Conservation (phyloP, 495 filamentous ascomycete genomes). For the Aspergillus sclerotiicarbonarius region DNA sequence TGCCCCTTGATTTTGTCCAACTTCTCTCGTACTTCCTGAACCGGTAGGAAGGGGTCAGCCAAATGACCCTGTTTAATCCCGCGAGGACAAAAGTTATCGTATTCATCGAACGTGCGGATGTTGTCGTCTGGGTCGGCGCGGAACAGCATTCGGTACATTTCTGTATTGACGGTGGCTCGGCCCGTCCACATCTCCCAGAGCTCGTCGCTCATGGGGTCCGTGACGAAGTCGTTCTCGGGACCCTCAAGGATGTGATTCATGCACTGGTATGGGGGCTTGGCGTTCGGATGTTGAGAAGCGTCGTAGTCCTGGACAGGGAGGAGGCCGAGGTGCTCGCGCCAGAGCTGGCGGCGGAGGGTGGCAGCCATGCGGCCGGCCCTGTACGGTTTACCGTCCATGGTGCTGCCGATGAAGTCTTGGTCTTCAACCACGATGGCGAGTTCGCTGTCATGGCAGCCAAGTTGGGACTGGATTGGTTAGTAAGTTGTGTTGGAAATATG, state of each 20-base stretch:
- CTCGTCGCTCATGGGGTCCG: constrained; percentile 74
- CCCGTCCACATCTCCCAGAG: constrained; percentile 84
- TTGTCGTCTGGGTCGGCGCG: constrained; percentile 89
- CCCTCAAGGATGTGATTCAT: constrained; percentile 66
- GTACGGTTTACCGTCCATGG: constrained; percentile 76
- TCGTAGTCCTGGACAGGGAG: constrained; percentile 72
- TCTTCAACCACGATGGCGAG: constrained; percentile 93
- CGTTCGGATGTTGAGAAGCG: constrained; percentile 70
- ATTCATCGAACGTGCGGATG: constrained; percentile 86
- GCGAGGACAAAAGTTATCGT: constrained; percentile 69
- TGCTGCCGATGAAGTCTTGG: constrained; percentile 64
- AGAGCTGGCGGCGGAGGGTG: constrained; percentile 79
- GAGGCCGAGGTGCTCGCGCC: constrained; percentile 90
- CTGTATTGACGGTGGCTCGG: constrained; percentile 74
- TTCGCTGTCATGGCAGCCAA: constrained; percentile 88
- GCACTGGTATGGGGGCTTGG: constrained; percentile 72
- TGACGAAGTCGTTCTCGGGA: constrained; percentile 70
- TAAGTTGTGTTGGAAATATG: constrained; percentile 13
- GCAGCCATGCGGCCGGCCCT: constrained; percentile 74
- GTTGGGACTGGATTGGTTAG: constrained; percentile 57
- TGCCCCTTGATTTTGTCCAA: constrained; percentile 82
- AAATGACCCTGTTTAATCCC: constrained; percentile 78
- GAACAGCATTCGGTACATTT: constrained; percentile 84
- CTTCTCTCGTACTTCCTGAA: constrained; percentile 66
- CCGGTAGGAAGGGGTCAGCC: constrained; percentile 70